Conservation (phyloP, 805 yeast species). For the Metschnikowia noctiluminum region DNA sequence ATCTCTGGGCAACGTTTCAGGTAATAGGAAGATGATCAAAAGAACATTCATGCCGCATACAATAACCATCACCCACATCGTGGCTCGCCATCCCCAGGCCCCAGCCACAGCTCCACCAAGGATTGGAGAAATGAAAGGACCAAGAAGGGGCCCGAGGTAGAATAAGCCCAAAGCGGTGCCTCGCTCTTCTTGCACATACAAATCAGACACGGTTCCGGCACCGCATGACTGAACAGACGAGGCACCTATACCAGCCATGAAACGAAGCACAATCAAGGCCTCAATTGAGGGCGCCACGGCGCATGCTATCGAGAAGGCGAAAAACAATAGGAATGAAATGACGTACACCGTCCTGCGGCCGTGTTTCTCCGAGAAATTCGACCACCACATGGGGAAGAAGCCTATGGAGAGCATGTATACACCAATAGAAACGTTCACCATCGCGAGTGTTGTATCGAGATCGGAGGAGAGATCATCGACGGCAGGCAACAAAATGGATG, state of each 20-base stretch:
- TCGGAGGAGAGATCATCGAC: slow-evolving; percentile 54
- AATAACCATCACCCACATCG: slow-evolving; percentile 80
- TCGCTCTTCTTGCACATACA: slow-evolving; percentile 62
- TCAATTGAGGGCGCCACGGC: slow-evolving; percentile 61
- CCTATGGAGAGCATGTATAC: slow-evolving; percentile 72
- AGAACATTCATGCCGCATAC: slow-evolving; percentile 53
- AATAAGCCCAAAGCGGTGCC: slow-evolving; percentile 79
- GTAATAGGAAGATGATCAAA: slow-evolving; percentile 54
- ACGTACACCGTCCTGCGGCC: slow-evolving; percentile 77
- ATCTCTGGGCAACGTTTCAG: slow-evolving; percentile 73
- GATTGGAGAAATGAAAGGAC: slow-evolving; percentile 78
- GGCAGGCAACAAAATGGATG: slow-evolving; percentile 80
- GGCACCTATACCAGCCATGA: slow-evolving; percentile 79
- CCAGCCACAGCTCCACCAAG: slow-evolving; percentile 69
- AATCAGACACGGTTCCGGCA: slow-evolving; percentile 81
- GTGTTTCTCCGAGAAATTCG: slow-evolving; percentile 66
- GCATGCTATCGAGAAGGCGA: slow-evolving; percentile 69
- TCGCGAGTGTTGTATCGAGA: slow-evolving; percentile 52
- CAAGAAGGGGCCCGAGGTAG: slow-evolving; percentile 77
- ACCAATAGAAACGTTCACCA: slow-evolving; percentile 78
- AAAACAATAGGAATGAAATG: slow-evolving; percentile 58
- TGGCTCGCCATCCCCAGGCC: slow-evolving; percentile 83
- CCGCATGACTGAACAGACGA: slow-evolving; percentile 80
- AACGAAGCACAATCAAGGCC: slow-evolving; percentile 62
- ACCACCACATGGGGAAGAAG: slow-evolving; percentile 87